These are phyloP conservation scores for Astrothelium subdiscretum DNA, from an alignment of 495 filamentous ascomycete species.

Conservation along the genomic window DNA sequence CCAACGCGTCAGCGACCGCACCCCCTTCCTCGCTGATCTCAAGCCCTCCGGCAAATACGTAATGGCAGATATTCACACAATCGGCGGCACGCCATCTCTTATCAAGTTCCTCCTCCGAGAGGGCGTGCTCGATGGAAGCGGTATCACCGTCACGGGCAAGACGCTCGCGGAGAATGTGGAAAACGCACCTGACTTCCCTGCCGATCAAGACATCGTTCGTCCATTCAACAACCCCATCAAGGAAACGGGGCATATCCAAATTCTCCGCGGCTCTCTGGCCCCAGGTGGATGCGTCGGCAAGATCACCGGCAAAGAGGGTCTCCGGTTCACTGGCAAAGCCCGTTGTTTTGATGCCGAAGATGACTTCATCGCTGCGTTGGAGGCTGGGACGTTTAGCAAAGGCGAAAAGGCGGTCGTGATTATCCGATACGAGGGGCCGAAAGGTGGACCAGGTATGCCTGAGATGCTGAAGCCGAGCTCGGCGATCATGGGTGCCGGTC, in stretches of 20 bases:
- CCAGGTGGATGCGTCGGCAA: slow-evolving; percentile 91
- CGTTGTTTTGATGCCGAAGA: slow-evolving; percentile 64
- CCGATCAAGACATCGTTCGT: slow-evolving; percentile 81
- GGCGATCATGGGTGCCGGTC: slow-evolving; percentile 76
- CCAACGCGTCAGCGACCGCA: slow-evolving; percentile 84
- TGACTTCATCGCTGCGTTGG: slow-evolving; percentile 33
- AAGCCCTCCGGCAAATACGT: slow-evolving; percentile 98
- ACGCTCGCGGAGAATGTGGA: slow-evolving; percentile 86
- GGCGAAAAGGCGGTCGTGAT: slow-evolving; percentile 96
- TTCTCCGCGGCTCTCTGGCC: slow-evolving; percentile 80
- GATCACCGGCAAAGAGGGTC: slow-evolving; percentile 96
- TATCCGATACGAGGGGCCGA: slow-evolving; percentile 88
- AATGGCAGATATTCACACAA: slow-evolving; percentile 79
- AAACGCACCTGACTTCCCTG: slow-evolving; percentile 63
- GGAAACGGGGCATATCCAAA: slow-evolving; percentile 88
- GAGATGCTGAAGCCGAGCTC: slow-evolving; percentile 79
- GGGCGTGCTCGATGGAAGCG: slow-evolving; percentile 73
- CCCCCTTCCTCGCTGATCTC: slow-evolving; percentile 86
- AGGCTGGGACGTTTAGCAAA: slow-evolving; percentile 71
- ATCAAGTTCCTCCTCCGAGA: slow-evolving; percentile 87
- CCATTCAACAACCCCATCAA: slow-evolving; percentile 90
- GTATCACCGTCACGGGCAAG: slow-evolving; percentile 90
- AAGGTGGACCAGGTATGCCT: slow-evolving; percentile 73
- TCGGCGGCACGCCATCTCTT: slow-evolving; percentile 84
- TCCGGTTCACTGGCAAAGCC: slow-evolving; percentile 76